Base-by-base conservation (phyloP, 2,329 filamentous ascomycete species). In the Alternaria sp. region DNA sequence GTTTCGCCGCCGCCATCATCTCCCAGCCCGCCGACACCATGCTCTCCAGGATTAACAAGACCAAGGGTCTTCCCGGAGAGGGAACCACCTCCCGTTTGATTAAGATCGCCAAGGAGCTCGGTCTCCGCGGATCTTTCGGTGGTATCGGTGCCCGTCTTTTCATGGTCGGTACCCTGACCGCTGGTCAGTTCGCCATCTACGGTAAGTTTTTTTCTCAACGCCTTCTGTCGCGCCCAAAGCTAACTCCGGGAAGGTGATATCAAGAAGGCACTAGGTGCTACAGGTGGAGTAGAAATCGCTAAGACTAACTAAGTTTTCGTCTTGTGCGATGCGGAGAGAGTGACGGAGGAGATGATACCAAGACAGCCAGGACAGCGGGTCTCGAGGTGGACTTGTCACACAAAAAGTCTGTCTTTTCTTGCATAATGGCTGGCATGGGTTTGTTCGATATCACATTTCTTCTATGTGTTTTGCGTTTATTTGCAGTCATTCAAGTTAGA, bases 11-110 rank as follows among this genome's bases (percentile, higher is more conserved):
- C 75, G 93, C 93, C 79, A 81, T 95, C 75, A 88, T 96, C 80
- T 96, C 93, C 68, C 93, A 96, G 86, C 93, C 93, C 74, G 93
- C 93, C 81, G 93, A 96, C 82, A 96, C 93, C 80, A 96, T 96
- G 93, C 90, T 96, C 70, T 91, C 88, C 85, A 96, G 95, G 89
- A 96, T 96, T 87, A 96, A 96, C 91, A 96, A 96, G 91, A 93
- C 91, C 84, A 90, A 93, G 86, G 93, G 92, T 84, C 86, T 89
- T 65, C 92, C 93, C 71, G 93, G 93, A 86, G 92, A 96, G 86
- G 89, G 93, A 78, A 96, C 91, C 76, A 88, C 88, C 80, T 87
- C 85, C 81, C 90, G 93, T 82, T 84, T 96, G 78, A 86, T 95
- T 86, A 96, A 96, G 90, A 96, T 96, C 78, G 92, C 84, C 73